Evolutionary conservation across 148 eudicot genomes (phyloP).

Genomic region (Fagopyrum homotropicum): DNA sequence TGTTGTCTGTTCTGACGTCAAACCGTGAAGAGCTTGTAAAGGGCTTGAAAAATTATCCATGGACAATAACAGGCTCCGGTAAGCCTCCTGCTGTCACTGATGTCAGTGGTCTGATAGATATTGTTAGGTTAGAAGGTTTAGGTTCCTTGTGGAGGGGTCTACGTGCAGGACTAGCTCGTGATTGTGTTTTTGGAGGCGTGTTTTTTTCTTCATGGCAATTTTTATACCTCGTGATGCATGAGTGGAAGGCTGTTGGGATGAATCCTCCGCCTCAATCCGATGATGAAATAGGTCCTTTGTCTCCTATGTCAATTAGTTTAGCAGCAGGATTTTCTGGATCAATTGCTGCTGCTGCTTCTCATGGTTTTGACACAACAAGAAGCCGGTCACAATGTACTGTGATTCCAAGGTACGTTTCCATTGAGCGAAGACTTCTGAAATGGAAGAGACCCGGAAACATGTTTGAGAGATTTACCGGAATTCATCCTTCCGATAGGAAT

Average conservation of each 20-base stretch:
- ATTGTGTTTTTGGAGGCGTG: conserved; percentile 75
- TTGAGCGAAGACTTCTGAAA: conserved; percentile 74
- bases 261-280: conserved; percentile 59
- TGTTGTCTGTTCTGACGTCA: conserved; percentile 55
- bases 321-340: conserved; percentile 89
- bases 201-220: conserved; percentile 87
- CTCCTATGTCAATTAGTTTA: conserved; percentile 68
- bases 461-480: conserved; percentile 81
- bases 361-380: conserved; percentile 82
- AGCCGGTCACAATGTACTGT: conserved; percentile 75
- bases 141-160: conserved; percentile 77
- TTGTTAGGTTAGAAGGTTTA: conserved; percentile 76
- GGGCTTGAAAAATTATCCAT: conserved; percentile 73
- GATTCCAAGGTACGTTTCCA: conserved; percentile 63
- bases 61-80: conserved; percentile 98
- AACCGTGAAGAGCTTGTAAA: conserved; percentile 38
- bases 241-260: conserved; percentile 89
- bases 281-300: conserved; percentile 70
- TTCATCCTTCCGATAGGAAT: conserved; percentile 84
- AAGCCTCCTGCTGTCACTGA: conserved; percentile 67
- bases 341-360: conserved; percentile 86
- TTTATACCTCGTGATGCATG: conserved; percentile 50
- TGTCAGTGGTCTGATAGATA: conserved; percentile 45
- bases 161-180: conserved; percentile 68
- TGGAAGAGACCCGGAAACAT: conserved; percentile 71